These are phyloP conservation scores for Pulicaria dysenterica DNA, from an alignment of 129 eudicot genomes.

Conservation along the genomic window DNA sequence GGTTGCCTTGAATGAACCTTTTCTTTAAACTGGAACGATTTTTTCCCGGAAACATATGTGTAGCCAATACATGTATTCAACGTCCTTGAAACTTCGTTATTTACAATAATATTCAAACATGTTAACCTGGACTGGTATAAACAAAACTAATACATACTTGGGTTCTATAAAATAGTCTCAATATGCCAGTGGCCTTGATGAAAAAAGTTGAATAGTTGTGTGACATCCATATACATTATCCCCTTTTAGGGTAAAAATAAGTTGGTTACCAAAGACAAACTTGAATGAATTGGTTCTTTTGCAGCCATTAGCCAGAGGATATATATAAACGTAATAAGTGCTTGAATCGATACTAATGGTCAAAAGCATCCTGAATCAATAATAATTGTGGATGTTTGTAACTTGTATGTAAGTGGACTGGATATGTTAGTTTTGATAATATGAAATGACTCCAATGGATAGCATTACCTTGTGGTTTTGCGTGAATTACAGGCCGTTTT, in stretches of 20 bases:
- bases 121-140: no score
- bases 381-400: constrained; percentile 2
- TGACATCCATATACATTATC: no score
- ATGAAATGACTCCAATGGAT: neutral
- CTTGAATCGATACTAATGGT: neutral
- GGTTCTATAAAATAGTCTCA: no score
- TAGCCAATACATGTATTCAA: no score
- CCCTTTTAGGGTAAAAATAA: neutral
- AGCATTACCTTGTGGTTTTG: constrained; percentile 73
- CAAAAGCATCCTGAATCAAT: neutral
- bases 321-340: neutral
- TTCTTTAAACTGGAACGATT: no score
- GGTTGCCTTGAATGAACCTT: no score
- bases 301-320: neutral
- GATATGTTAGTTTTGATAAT: neutral
- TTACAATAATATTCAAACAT: no score
- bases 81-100: no score
- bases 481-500: constrained; percentile 74
- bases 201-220: no score
- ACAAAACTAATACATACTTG: no score
- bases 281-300: neutral
- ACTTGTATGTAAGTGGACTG: neutral
- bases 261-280: neutral
- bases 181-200: no score
- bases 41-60: no score